Evolutionary conservation across 768 basidiomycete genomes (phyloP), one percentile per base, ranked within the genome.

Genomic region (Suillus subluteus): DNA sequence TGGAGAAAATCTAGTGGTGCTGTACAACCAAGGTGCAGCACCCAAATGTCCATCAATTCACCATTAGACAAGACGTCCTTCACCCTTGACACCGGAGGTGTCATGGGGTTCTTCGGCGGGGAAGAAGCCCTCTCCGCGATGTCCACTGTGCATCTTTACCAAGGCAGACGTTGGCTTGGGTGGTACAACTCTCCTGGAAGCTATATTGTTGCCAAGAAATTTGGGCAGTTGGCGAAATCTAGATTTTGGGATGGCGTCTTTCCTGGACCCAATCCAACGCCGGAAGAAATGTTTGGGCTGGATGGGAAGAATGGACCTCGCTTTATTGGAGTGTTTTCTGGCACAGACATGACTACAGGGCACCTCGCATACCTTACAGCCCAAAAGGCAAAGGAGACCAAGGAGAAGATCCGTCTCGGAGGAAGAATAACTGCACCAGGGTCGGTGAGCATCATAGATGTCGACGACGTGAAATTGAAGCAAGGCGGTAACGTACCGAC

Each of bases 151-250:
- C 78, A 80, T 62, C 59, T 80, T 11, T 77, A 73, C 66, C 37
- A 63, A 32, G 76, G 75, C 3, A 71, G 78, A 66, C 71, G 37
- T 54, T 80, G 73, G 75, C 44, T 80, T 3, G 79, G 79, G 15
- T 80, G 75, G 76, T 78, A 80, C 62, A 80, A 80, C 54, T 77
- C 78, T 13, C 79, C 80, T 0, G 79, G 79, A 32, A 77, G 79
- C 64, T 79, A 78, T 26, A 72, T 68, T 6, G 62, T 80, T n/a
- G 80, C 78, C 5, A 80, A 74, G 61, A 69, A 67, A 16, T 80
- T 78, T 26, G 78, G 76, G 11, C 71, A 72, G 44, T 41, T 79
- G 12, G 77, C 79, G 7, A 65, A 62, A 4, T 68, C 74, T 6
- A 70, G 71, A n/a, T 40, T 78, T 52, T 78, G 77, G 77, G 72